These are phyloP conservation scores for Penicillium flavigenum DNA, from an alignment of 495 filamentous ascomycete genomes.

Conservation along the genomic window DNA sequence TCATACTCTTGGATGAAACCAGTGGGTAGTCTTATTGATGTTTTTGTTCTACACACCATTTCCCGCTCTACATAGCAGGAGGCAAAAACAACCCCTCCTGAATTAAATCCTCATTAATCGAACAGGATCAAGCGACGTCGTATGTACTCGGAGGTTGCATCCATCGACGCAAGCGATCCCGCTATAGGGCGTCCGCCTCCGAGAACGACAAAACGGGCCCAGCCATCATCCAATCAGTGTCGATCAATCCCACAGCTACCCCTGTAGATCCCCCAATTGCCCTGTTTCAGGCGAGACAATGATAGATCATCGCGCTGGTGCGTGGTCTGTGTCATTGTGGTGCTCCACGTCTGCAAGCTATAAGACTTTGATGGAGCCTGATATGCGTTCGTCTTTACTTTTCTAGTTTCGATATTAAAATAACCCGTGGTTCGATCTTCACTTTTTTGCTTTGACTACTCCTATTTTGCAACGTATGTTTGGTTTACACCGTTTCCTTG, in stretches of 20 bases:
- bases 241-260: slow-evolving; percentile 11
- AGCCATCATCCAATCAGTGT: slow-evolving; percentile 9
- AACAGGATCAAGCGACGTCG: not conserved
- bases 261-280: slow-evolving; percentile 22
- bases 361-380: slow-evolving; percentile 21
- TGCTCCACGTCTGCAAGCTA: slow-evolving; percentile 15
- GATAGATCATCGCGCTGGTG: slow-evolving; percentile 9
- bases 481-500: not conserved
- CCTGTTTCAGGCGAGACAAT: slow-evolving; percentile 13
- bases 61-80: not conserved
- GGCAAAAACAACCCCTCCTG: not conserved
- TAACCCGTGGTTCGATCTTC: not conserved
- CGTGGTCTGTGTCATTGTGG: slow-evolving; percentile 11
- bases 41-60: not conserved
- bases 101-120: not conserved
- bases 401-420: slow-evolving; percentile 5
- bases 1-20: not conserved
- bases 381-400: slow-evolving; percentile 14
- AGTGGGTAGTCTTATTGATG: not conserved
- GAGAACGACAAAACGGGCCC: not conserved
- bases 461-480: not conserved
- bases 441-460: not conserved
- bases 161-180: not conserved
- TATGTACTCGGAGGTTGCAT: not conserved
- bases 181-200: slow-evolving; percentile 4